phyloP scores from a whole-genome alignment of 495 filamentous ascomycete species.

The Hypoxylon intermedium region DNA sequence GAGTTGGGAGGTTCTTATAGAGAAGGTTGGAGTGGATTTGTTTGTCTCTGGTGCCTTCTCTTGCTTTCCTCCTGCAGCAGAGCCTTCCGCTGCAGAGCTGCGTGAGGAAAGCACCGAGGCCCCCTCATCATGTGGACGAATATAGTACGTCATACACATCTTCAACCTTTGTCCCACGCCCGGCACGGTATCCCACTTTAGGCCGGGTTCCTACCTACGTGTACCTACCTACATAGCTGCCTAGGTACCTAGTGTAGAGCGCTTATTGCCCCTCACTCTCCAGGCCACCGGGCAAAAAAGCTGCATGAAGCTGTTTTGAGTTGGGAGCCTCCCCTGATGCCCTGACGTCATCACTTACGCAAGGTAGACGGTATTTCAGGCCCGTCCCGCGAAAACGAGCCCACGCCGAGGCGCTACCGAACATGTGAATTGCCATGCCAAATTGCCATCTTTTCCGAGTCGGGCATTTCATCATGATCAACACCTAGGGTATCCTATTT shows the following conservation, averaged over 20 bases:
- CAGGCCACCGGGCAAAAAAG: constrained; percentile 5
- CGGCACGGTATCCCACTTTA: constrained; percentile 6
- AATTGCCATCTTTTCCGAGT: constrained; percentile 8
- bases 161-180: constrained; percentile 23
- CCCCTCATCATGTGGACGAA: constrained; percentile 27
- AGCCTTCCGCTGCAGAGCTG: background rate
- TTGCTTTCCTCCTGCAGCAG: too few relatives aligned
- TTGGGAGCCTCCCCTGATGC: constrained; percentile 17
- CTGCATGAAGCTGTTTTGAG: constrained; percentile 12
- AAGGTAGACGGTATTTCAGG: background rate
- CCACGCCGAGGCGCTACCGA: background rate
- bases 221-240: background rate
- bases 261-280: background rate
- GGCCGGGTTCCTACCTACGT: constrained; percentile 6
- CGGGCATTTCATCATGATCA: constrained; percentile 31
- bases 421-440: constrained; percentile 30
- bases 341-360: constrained; percentile 33
- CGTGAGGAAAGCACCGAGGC: constrained; percentile 5
- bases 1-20: constrained; percentile 24
- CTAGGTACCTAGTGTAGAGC: background rate
- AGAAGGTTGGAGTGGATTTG: constrained; percentile 14
- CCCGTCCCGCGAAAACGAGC: background rate
- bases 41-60: constrained; percentile 11
- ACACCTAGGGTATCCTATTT: constrained; percentile 3
- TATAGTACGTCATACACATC: constrained; percentile 22